A percentile compares a stretch with the other conserved stretches of the same genome.
Conservation (phyloP, 257 asterid genomes). For the Solanum chmielewskii region DNA sequence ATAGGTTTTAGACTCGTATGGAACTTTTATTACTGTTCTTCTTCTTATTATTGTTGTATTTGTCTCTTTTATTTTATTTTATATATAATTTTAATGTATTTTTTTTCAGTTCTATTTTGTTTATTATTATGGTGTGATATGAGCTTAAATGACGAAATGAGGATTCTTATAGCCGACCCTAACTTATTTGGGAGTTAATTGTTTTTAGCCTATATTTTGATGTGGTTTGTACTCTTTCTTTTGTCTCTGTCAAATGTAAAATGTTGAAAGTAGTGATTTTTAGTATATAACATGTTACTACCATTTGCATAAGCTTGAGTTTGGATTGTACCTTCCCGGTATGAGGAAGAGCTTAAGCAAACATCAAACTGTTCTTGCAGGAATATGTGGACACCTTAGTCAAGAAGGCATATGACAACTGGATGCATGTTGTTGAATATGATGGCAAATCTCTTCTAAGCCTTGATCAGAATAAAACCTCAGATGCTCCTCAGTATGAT, state of each 20-base stretch:
- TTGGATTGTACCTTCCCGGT: background rate
- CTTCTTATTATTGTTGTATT: background rate
- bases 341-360: background rate
- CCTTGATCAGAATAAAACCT: conserved; percentile 28
- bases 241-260: background rate
- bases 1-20: background rate
- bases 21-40: background rate
- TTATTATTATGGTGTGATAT: background rate
- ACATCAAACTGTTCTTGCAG: conserved; percentile 27
- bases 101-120: background rate
- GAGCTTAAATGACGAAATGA: background rate
- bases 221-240: background rate
- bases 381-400: conserved; percentile 68
- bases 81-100: background rate
- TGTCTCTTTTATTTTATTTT: background rate
- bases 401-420: conserved; percentile 87
- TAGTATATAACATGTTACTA: background rate
- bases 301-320: background rate
- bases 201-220: background rate
- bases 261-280: background rate
- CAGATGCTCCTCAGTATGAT: conserved; percentile 33
- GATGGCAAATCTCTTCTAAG: conserved; percentile 81
- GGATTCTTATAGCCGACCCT: background rate
- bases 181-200: background rate
- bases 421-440: conserved; percentile 80